phyloP scores from a whole-genome alignment of 768 basidiomycete species.

The Clathrus columnatus region DNA sequence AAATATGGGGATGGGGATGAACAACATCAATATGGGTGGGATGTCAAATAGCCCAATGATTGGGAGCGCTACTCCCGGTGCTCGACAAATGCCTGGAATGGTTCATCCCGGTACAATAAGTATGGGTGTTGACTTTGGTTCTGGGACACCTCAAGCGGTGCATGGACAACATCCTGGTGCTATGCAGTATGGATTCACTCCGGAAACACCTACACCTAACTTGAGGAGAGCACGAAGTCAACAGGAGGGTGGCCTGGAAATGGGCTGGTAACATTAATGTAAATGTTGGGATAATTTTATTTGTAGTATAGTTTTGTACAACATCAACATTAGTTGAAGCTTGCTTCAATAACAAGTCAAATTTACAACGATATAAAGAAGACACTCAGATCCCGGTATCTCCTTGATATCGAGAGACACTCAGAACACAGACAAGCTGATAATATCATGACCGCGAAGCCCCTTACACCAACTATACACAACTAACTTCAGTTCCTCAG shows the following conservation, averaged over 20 bases:
- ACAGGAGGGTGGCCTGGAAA: not conserved
- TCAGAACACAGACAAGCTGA: no score
- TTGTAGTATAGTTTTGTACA: no score
- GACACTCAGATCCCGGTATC: no score
- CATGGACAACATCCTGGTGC: not conserved
- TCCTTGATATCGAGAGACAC: no score
- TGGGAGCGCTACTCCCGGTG: not conserved
- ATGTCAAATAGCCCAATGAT: not conserved
- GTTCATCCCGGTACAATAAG: not conserved
- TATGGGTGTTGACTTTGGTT: not conserved
- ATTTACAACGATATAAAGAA: no score
- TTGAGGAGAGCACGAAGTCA: slow-evolving; percentile 7
- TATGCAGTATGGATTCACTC: not conserved
- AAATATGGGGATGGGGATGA: not conserved
- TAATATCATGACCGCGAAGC: no score
- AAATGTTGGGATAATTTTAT: not conserved
- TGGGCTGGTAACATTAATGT: slow-evolving; percentile 3
- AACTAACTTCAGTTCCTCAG: no score
- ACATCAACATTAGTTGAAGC: no score
- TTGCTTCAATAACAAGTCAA: no score
- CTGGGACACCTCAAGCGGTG: not conserved
- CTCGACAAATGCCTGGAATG: not conserved
- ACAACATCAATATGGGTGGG: no score
- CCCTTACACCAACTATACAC: no score
- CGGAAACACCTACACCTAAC: slow-evolving; percentile 2